A percentile compares a stretch with the other conserved stretches of the same genome.
Evolutionary conservation across 2,329 filamentous ascomycete genomes (phyloP).

Genomic region (Atkinsonella texensis): DNA sequence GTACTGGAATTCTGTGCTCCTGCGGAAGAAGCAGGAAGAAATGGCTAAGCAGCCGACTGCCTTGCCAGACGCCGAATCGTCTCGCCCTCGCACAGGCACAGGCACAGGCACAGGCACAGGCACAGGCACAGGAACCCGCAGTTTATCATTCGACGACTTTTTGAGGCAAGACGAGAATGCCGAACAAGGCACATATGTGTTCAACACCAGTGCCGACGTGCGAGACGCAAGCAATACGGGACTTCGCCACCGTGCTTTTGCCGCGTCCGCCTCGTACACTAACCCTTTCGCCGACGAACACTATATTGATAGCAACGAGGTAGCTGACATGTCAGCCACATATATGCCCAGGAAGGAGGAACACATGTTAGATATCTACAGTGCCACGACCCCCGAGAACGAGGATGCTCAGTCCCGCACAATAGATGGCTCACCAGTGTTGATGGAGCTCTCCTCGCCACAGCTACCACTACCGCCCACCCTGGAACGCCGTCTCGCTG

Average conservation of each 20-base stretch:
- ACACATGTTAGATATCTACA: slow-evolving; percentile 42
- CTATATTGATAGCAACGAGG: slow-evolving; percentile 37
- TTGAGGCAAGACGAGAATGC: slow-evolving; percentile 36
- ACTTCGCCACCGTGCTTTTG: slow-evolving; percentile 36
- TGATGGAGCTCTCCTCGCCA: slow-evolving; percentile 21
- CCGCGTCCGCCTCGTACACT: slow-evolving; percentile 31
- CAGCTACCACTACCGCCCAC: slow-evolving; percentile 12
- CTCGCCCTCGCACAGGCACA: not conserved
- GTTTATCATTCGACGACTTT: slow-evolving; percentile 47
- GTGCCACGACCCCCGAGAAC: slow-evolving; percentile 36
- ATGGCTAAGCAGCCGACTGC: not conserved
- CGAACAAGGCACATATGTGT: slow-evolving; percentile 44
- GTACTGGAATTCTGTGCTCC: slow-evolving; percentile 49
- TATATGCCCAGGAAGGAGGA: slow-evolving; percentile 35
- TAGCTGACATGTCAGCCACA: slow-evolving; percentile 25
- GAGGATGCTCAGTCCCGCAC: slow-evolving; percentile 14
- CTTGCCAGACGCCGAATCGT: not conserved
- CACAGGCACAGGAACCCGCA: slow-evolving; percentile 8
- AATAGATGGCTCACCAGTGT: slow-evolving; percentile 15
- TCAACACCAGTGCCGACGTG: slow-evolving; percentile 42
- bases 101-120: not conserved
- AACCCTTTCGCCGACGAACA: slow-evolving; percentile 51
- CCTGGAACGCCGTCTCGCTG: slow-evolving; percentile 23
- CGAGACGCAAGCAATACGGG: slow-evolving; percentile 26
- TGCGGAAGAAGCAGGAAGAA: slow-evolving; percentile 33